Evolutionary conservation across 352 stramenopile genomes (phyloP).

Genomic region (Peronosclerospora sorghi): DNA sequence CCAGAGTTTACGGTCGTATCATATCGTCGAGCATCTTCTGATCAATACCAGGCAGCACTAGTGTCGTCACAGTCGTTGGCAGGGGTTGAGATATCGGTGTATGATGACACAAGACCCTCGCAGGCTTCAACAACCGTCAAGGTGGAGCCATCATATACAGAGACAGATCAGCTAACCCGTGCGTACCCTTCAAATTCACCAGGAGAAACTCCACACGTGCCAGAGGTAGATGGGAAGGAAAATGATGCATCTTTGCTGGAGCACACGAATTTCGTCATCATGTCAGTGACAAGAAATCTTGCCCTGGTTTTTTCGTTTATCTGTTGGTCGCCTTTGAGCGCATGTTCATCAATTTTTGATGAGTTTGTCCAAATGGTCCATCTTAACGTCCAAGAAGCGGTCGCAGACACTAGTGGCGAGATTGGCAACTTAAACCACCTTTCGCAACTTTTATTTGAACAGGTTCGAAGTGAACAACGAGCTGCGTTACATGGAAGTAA

Average conservation of each 20-base stretch:
- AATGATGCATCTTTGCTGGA: conserved; percentile 10
- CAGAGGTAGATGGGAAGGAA: not conserved
- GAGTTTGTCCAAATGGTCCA: conserved; percentile 37
- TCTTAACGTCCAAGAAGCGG: conserved; percentile 22
- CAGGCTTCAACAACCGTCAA: not conserved
- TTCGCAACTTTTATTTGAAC: conserved; percentile 27
- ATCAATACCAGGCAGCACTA: conserved; percentile 3
- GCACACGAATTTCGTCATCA: conserved; percentile 22
- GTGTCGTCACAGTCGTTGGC: not conserved
- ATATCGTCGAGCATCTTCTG: conserved; percentile 43
- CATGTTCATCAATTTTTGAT: conserved; percentile 34
- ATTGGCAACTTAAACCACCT: conserved; percentile 36
- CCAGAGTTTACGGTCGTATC: conserved; percentile 65
- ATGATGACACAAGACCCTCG: not conserved
- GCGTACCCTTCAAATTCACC: not conserved
- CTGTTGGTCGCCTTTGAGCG: conserved; percentile 32
- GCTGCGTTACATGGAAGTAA: not conserved
- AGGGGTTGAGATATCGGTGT: not conserved
- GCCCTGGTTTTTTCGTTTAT: conserved; percentile 39
- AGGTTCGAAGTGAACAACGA: conserved; percentile 12
- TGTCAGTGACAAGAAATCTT: conserved; percentile 52
- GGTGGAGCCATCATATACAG: not conserved
- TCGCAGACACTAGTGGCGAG: not conserved
- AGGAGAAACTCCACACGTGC: not conserved
- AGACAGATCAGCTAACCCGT: not conserved